These are phyloP conservation scores for Mycogone perniciosa DNA, from an alignment of 2,329 filamentous ascomycete genomes.

Conservation along the genomic window DNA sequence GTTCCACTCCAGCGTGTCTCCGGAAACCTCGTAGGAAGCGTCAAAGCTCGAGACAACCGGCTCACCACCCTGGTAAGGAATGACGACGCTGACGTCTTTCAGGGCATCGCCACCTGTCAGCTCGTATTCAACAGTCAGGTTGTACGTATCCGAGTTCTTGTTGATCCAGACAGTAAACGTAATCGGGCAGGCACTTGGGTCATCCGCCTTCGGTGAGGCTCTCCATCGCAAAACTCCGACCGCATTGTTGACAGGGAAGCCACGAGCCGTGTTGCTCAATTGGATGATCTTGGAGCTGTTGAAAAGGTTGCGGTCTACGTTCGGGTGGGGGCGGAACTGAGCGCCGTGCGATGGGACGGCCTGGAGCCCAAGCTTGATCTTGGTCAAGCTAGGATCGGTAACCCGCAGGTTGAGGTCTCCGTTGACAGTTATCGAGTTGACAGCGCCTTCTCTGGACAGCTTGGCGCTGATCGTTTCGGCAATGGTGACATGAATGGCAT, in stretches of 20 bases:
- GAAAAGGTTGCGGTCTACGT: slow-evolving; percentile 87
- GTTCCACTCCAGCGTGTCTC: slow-evolving; percentile 89
- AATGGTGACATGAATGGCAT: slow-evolving; percentile 82
- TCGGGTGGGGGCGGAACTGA: slow-evolving; percentile 92
- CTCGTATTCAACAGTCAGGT: slow-evolving; percentile 93
- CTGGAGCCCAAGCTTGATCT: slow-evolving; percentile 77
- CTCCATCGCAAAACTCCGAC: slow-evolving; percentile 94
- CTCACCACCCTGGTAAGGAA: slow-evolving; percentile 80
- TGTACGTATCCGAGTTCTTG: slow-evolving; percentile 75
- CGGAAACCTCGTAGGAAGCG: slow-evolving; percentile 86
- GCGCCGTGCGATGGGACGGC: slow-evolving; percentile 74
- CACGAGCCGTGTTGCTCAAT: slow-evolving; percentile 78
- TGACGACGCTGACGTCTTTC: slow-evolving; percentile 77
- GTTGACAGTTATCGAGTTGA: slow-evolving; percentile 82
- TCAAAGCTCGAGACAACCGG: slow-evolving; percentile 90
- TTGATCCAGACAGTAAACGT: slow-evolving; percentile 98
- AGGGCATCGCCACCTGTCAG: slow-evolving; percentile 73
- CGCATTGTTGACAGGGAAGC: slow-evolving; percentile 90
- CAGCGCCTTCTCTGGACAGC: slow-evolving; percentile 76
- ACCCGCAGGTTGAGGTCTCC: slow-evolving; percentile 91
- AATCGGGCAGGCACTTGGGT: slow-evolving; percentile 76
- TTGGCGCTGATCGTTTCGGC: slow-evolving; percentile 87
- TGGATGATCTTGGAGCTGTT: slow-evolving; percentile 78
- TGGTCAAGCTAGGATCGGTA: slow-evolving; percentile 79
- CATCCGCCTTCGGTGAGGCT: slow-evolving; percentile 72